phyloP scores from a whole-genome alignment of 2,329 filamentous ascomycete genomes.

The Seiridium cupressi region DNA sequence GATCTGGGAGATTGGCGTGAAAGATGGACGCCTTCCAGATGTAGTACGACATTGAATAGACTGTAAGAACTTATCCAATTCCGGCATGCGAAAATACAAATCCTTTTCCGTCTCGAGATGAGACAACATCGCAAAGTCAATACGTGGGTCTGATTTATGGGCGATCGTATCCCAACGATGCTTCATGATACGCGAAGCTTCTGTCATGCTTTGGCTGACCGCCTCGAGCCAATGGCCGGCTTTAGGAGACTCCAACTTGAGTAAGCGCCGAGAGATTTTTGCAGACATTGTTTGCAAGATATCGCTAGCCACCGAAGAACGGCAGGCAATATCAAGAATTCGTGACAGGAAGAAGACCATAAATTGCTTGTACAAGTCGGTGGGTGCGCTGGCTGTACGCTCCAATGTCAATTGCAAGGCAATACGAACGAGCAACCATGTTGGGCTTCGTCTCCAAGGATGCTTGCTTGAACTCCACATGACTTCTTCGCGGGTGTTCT shows the following conservation, averaged over 20 bases:
- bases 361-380: not conserved
- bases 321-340: not conserved
- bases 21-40: not conserved
- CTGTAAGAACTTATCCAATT: not conserved
- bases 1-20: not conserved
- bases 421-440: slow-evolving; percentile 2
- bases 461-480: slow-evolving; percentile 30
- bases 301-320: not conserved
- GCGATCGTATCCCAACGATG: not conserved
- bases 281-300: slow-evolving; percentile 5
- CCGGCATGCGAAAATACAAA: not conserved
- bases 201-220: not conserved
- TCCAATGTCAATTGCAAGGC: not conserved
- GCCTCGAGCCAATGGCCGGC: not conserved
- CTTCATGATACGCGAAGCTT: not conserved
- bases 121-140: not conserved
- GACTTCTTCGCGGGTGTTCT: slow-evolving; percentile 55
- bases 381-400: not conserved
- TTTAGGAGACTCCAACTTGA: not conserved
- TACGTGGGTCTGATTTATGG: not conserved
- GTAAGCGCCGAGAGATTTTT: not conserved
- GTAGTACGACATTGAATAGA: not conserved
- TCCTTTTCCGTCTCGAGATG: not conserved
- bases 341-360: not conserved
- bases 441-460: slow-evolving; percentile 2